phyloP scores from a whole-genome alignment of 202 grass and related monocot genomes.

The Dendrocalamus latiflorus region DNA sequence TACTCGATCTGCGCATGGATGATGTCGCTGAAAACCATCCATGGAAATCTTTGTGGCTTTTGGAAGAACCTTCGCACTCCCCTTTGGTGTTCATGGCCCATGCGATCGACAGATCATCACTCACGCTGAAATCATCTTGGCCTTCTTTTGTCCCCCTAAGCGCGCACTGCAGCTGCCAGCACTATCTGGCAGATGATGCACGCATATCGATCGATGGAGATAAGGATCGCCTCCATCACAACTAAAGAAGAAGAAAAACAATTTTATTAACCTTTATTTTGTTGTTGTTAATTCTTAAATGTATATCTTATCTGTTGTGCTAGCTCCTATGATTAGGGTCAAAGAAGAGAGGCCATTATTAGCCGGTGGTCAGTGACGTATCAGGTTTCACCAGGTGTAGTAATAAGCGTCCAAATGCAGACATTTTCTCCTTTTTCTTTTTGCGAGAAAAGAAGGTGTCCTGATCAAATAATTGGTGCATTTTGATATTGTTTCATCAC shows the following conservation, averaged over 20 bases:
- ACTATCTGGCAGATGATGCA: background rate
- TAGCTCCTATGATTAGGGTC: constrained; percentile 5
- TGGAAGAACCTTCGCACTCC: background rate
- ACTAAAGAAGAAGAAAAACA: background rate
- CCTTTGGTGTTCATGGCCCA: background rate
- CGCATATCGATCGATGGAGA: background rate
- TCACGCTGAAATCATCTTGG: constrained; percentile 1
- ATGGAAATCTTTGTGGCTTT: constrained; percentile 1
- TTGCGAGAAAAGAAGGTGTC: constrained; percentile 14
- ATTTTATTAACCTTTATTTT: background rate
- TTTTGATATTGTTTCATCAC: constrained; percentile 20
- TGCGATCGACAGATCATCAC: constrained; percentile 6
- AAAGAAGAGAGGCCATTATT: constrained; percentile 21
- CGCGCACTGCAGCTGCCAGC: constrained; percentile 8
- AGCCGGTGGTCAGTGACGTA: background rate
- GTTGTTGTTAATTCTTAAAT: background rate
- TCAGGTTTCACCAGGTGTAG: background rate
- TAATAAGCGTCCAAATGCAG: background rate
- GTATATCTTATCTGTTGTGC: background rate
- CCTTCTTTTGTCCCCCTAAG: too few species aligned
- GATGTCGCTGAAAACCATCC: background rate
- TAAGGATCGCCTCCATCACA: constrained; percentile 20
- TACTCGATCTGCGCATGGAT: background rate
- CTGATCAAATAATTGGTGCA: constrained; percentile 30
- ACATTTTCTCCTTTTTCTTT: background rate